Conservation (phyloP, 805 yeast genomes). For the Candida saitoana region DNA sequence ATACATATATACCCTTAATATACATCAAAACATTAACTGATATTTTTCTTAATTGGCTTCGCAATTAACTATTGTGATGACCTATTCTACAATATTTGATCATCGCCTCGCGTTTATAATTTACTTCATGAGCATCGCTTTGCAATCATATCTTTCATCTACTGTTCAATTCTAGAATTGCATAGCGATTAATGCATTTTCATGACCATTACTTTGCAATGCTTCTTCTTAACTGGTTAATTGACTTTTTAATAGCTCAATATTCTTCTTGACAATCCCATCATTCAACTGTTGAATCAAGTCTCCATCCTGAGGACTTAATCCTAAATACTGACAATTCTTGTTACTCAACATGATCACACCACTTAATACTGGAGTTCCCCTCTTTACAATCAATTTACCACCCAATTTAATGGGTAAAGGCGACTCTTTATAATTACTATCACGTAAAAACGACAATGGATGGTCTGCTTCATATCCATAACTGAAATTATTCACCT, state of each 20-base stretch:
- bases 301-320: constrained; percentile 19
- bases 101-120: no score
- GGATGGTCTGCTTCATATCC: constrained; percentile 54
- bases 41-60: no score
- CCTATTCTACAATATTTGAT: no score
- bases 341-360: constrained; percentile 32
- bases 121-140: no score
- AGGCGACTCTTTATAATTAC: constrained; percentile 20
- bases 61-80: no score
- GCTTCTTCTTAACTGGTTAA: not conserved
- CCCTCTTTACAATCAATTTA: constrained; percentile 47
- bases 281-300: constrained; percentile 27
- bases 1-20: no score
- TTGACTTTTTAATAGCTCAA: constrained; percentile 32
- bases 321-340: constrained; percentile 31
- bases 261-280: constrained; percentile 35
- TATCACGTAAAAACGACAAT: constrained; percentile 43
- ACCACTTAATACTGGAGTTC: constrained; percentile 47
- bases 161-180: no score
- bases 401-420: constrained; percentile 52
- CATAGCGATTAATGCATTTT: no score
- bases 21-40: no score
- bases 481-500: constrained; percentile 45
- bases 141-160: no score
- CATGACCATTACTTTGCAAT: no score